Conservation (phyloP, 805 yeast species). For the Wickerhamiella dianesei region DNA sequence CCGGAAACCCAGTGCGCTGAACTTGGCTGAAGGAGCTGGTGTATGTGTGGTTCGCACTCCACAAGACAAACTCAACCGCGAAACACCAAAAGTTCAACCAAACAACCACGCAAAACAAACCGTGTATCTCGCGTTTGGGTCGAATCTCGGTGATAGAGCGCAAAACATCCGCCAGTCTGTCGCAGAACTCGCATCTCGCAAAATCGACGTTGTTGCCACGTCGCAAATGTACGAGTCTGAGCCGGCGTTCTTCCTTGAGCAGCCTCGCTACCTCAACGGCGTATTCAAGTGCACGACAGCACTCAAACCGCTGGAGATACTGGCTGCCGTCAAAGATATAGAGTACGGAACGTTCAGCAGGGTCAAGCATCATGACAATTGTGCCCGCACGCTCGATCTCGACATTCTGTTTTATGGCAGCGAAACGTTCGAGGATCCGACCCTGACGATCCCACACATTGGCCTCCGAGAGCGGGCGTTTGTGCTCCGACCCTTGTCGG, state of each 20-base stretch:
- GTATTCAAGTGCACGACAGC: conserved; percentile 53
- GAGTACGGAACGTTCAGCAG: conserved; percentile 63
- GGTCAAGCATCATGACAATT: conserved; percentile 70
- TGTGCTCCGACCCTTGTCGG: conserved; percentile 81
- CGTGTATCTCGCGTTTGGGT: conserved; percentile 77
- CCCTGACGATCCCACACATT: conserved; percentile 70
- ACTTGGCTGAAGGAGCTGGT: conserved; percentile 81
- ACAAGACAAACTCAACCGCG: neutral
- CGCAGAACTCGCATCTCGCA: conserved; percentile 30
- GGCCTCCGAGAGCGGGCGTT: conserved; percentile 81
- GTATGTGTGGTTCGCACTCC: conserved; percentile 49
- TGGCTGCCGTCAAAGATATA: conserved; percentile 51
- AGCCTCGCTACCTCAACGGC: conserved; percentile 73
- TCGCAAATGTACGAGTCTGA: conserved; percentile 77
- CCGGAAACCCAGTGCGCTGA: conserved; percentile 78
- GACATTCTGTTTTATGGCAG: conserved; percentile 68
- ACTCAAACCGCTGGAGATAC: conserved; percentile 49
- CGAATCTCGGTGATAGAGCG: conserved; percentile 66
- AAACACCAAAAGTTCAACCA: neutral
- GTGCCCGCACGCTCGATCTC: conserved; percentile 83
- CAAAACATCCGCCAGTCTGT: conserved; percentile 47
- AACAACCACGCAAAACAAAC: conserved; percentile 27
- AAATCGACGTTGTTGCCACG: conserved; percentile 40
- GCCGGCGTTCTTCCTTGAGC: conserved; percentile 84
- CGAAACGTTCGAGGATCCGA: conserved; percentile 38